Conservation (phyloP, 768 basidiomycete species). For the Auricularia heimuer region DNA sequence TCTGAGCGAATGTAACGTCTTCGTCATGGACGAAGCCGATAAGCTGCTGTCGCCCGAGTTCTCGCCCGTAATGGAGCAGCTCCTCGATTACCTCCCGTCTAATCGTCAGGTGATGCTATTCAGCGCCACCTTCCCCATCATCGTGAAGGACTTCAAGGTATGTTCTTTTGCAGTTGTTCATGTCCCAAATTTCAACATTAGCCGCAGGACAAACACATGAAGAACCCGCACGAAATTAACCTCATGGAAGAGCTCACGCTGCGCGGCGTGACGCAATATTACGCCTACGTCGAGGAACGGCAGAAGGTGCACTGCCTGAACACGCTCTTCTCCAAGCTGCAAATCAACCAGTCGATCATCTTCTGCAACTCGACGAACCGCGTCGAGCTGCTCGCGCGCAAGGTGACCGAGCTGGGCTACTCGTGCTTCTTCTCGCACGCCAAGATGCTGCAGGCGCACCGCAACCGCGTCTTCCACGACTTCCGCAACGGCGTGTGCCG, state of each 20-base stretch:
- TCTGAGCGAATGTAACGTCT: conserved; percentile 87
- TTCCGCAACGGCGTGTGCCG: conserved; percentile 98
- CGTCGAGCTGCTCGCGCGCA: conserved; percentile 97
- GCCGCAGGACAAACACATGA: conserved; percentile 88
- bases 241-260: conserved; percentile 99
- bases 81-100: conserved; percentile 73
- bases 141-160: conserved; percentile 99
- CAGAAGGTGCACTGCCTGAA: conserved; percentile 99
- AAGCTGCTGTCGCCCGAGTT: conserved; percentile 97
- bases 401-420: conserved; percentile 97
- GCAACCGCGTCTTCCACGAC: conserved; percentile 99
- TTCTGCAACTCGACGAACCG: conserved; percentile 99
- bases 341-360: conserved; percentile 99
- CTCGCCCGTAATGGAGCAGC: conserved; percentile 94
- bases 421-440: conserved; percentile 99
- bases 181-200: conserved; percentile 11
- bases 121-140: conserved; percentile 97
- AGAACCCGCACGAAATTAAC: conserved; percentile 92
- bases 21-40: conserved; percentile 99
- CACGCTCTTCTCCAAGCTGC: conserved; percentile 97
- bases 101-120: conserved; percentile 97
- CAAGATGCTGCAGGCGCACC: conserved; percentile 97
- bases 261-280: conserved; percentile 98
- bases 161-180: conserved; percentile 14
- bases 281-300: conserved; percentile 97